Evolutionary conservation across 2,329 filamentous ascomycete species (phyloP), one percentile per base, ranked within the genome.

Genomic region (Lachnellula suecica): DNA sequence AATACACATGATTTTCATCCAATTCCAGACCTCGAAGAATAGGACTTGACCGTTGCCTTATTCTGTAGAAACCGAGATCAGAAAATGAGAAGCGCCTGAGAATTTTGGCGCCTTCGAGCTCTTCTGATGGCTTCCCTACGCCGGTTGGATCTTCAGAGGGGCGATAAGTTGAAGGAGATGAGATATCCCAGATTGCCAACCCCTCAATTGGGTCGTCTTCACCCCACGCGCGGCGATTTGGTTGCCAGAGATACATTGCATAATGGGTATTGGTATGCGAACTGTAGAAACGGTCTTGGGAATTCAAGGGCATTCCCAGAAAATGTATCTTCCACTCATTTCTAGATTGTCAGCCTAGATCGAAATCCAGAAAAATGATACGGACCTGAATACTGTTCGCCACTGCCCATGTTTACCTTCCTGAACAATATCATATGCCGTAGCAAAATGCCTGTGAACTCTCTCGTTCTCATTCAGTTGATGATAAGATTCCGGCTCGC

Each of bases 211-310:
- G 81, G 11, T 77, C 74, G 59, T 81, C 78, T 47, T 82, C 78
- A 31, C 76, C 75, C 70, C 78, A 81, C 34, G 78, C 70, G 41
- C 77, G 78, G 42, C 76, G 76, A 57, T 79, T 79, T 2, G 79
- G 76, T 59, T 84, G 80, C 82, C 82, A 85, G 24, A 79, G 72
- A 65, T 85, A 86, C 13, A 84, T 70, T 35, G 74, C 80, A 66
- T 85, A 86, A 63, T 86, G 82, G 0, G 73, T 80, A 13, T 72
- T 63, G 44, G 73, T 84, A 63, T 87, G 83, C 1, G 78, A 69
- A 9, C 81, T 85, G 67, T 81, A 83, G 72, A 85, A 84, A n/a
- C 82, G 77, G 62, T 84, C 80, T 35, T 73, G 69, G n/a, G 73
- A 70, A 59, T 76, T 79, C 6, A 83, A 62, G 1, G 80, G 75